These are phyloP conservation scores for Capillidium rhysosporum DNA, from an alignment of 371 early-diverging fungal genomes.

Conservation along the genomic window DNA sequence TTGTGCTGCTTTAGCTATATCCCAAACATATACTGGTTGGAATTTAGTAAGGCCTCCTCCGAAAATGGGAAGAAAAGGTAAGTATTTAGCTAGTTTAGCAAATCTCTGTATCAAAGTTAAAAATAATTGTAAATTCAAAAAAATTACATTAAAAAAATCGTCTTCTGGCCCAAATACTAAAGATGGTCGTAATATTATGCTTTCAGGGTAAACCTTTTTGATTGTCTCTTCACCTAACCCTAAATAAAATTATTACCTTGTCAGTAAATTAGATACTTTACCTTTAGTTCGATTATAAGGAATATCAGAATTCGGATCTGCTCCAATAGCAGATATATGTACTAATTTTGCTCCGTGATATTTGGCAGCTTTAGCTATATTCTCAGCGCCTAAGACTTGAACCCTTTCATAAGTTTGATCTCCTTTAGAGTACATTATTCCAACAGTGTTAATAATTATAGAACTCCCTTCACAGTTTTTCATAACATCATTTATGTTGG, in stretches of 20 bases:
- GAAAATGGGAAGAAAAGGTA: constrained; percentile 16
- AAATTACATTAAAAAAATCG: constrained; percentile 14
- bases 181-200: constrained; percentile 14
- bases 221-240: constrained; percentile 12
- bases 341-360: constrained; percentile 10
- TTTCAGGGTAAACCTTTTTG: constrained; percentile 6
- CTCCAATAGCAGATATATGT: constrained; percentile 18
- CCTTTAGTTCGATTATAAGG: constrained; percentile 16
- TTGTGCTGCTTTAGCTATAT: constrained; percentile 10
- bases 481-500: constrained; percentile 5
- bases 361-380: constrained; percentile 12
- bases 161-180: constrained; percentile 17
- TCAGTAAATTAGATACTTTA: not conserved
- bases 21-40: constrained; percentile 16
- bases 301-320: constrained; percentile 9
- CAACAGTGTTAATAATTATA: constrained; percentile 13
- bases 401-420: constrained; percentile 12
- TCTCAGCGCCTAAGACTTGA: constrained; percentile 11
- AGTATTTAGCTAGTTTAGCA: constrained; percentile 8
- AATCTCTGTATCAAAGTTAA: constrained; percentile 8
- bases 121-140: not conserved
- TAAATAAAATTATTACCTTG: not conserved
- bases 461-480: constrained; percentile 8
- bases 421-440: constrained; percentile 14
- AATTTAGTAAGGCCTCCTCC: constrained; percentile 14